Base-by-base conservation (phyloP, 305 asterid genomes). In the Plantago lanceolata region DNA sequence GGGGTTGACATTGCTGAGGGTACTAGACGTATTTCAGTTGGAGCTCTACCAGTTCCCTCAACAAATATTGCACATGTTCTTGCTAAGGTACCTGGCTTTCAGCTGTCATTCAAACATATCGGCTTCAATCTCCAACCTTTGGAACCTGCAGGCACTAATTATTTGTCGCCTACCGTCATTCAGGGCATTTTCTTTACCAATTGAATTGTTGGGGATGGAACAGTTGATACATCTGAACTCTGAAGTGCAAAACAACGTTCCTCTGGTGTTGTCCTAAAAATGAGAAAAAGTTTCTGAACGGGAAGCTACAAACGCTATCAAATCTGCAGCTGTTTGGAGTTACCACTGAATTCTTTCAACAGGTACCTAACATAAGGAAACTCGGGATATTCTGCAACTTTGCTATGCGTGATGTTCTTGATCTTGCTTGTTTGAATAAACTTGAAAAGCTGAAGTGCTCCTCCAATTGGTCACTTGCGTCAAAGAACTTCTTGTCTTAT, bases 121-220 rank as follows among this genome's bases (percentile, higher is more conserved):
- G 15, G 17, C 40, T 28, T 20, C 60, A 37, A 33, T 73, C n/a
- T 59, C 71, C 2, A 53, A 37, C 4, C 74, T 73, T 55, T 31
- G 8, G n/a, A 73, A 73, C 37, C 71, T 73, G 26, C 74, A 73
- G 19, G 64, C 63, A 8, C 57, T 72, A 8, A 18, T 56, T 33
- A 16, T 68, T 19, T 33, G 19, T 4, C 50, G 54, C 12, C 26
- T 50, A 18, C 31, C 19, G 12, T 4, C 19, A 24, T 55, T 15
- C 15, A 3, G n/a, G 2, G 19, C 43, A 43, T 51, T 35, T 24
- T 7, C 0, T 7, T 44, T 73, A 16, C 78, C 72, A 14, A 11
- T 4, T 2, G 65, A 57, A 26, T 57, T 70, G 15, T 70, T 72
- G 73, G 29, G 2, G 17, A 62, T 70, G 71, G 53, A 57, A 1